Evolutionary conservation across 2,329 filamentous ascomycete species (phyloP), one percentile per base, ranked within the genome.

Genomic region (Plenodomus tracheiphilus): DNA sequence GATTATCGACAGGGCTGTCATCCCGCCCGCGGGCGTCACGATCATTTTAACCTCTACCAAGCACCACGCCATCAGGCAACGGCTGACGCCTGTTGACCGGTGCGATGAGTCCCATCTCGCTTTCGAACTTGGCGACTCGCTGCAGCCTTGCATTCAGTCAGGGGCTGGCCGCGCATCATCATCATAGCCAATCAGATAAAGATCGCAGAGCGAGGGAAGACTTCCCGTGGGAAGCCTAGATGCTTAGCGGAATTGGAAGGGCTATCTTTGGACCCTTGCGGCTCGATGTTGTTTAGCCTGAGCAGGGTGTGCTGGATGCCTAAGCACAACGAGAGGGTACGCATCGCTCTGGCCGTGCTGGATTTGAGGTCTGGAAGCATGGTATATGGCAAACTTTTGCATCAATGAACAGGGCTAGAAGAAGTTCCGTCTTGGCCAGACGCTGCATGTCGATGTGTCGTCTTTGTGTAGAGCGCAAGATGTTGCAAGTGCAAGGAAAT

Each of bases 1-100:
- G 22, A 25, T 10, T 25, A 10, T 6, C 22, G 22, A 25, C 22
- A 10, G 13, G 28, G 28, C 28, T 32, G 28, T 11, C 13, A 15
- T 11, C 11, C 28, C 11, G 6, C 28, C 28, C 28, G 11, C 28
- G 52, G 63, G 58, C 40, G 39, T 37, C 47, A 39, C 41, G 32
- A 43, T 54, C 46, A 58, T 59, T 58, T 62, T 66, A 65, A 65
- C 30, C 51, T 51, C 38, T 44, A 49, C 34, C 22, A 54, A 47
- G 41, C 49, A 48, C 39, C 35, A 50, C 51, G 45, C 52, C 49
- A 25, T 46, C 36, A 39, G 39, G 35, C 39, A 22, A 44, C 41
- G 39, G 42, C 37, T 38, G 35, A 43, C 51, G 55, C 53, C 39
- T 40, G 48, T 54, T 64, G 58, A 62, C 59, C 58, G 61, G 61